Evolutionary conservation across 2,329 filamentous ascomycete genomes (phyloP).

Genomic region (Phaeosphaeriaceae sp.): DNA sequence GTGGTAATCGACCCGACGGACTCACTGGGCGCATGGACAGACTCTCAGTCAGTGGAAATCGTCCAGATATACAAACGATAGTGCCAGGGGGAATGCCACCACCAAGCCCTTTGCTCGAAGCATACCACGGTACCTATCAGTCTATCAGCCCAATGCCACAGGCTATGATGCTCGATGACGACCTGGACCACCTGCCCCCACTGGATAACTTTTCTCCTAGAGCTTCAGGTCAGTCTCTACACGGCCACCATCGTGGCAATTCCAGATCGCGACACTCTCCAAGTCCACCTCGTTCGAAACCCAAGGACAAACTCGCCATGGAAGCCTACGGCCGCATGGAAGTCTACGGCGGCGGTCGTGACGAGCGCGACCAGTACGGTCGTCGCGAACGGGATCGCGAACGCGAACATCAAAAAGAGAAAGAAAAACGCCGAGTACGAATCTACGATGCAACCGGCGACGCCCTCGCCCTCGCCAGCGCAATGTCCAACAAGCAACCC

Average conservation of each 20-base stretch:
- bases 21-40: slow-evolving; percentile 53
- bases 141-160: slow-evolving; percentile 94
- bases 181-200: slow-evolving; percentile 55
- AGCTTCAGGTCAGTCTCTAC: slow-evolving; percentile 32
- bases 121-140: slow-evolving; percentile 93
- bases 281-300: slow-evolving; percentile 33
- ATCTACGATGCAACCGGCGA: slow-evolving; percentile 87
- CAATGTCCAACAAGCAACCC: slow-evolving; percentile 68
- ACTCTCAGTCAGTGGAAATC: slow-evolving; percentile 55
- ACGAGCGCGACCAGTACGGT: slow-evolving; percentile 14
- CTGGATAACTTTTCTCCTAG: slow-evolving; percentile 43
- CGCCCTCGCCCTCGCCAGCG: slow-evolving; percentile 75
- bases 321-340: slow-evolving; percentile 38
- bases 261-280: slow-evolving; percentile 43
- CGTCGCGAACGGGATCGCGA: slow-evolving; percentile 8
- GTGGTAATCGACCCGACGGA: slow-evolving; percentile 39
- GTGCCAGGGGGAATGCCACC: slow-evolving; percentile 61
- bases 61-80: slow-evolving; percentile 49
- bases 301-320: slow-evolving; percentile 42
- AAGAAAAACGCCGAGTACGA: slow-evolving; percentile 64
- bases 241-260: slow-evolving; percentile 36
- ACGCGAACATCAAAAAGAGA: slow-evolving; percentile 24
- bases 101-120: slow-evolving; percentile 84
- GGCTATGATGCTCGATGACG: slow-evolving; percentile 65
- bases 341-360: slow-evolving; percentile 24